Evolutionary conservation across 2,329 filamentous ascomycete genomes (phyloP), one percentile per base, ranked within the genome.

Genomic region (Diaporthe sp.): DNA sequence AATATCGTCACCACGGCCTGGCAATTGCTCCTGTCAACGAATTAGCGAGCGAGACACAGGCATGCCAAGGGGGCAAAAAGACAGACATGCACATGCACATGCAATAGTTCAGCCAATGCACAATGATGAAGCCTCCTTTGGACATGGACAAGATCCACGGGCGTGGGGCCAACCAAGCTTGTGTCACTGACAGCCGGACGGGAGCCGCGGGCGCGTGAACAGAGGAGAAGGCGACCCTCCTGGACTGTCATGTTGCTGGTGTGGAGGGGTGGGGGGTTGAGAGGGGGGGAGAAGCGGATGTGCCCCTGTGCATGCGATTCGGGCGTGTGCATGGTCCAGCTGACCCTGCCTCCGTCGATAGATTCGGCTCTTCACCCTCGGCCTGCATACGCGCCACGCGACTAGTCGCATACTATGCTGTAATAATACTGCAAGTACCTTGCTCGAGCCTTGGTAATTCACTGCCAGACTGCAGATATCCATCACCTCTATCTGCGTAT

Each of bases 241-340:
- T 34, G 42, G n/a, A 31, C 42, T 67, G 61, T 49, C 61, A 67
- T 51, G 61, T 25, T 68, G 47, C 28, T 68, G 61, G 42, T 67
- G 47, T 51, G n/a, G 47, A 34, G 47, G 44, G 44, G 44, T 25
- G 47, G n/a, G 31, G 44, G 12, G 44, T 25, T 17, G 15, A 22
- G 61, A 20, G 17, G 42, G 44, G 42, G 42, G 20, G 44, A 44
- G 7, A 22, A 8, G 39, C 28, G 20, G 28, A 7, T 49, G 31
- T 6, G n/a, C 37, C 58, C 58, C 37, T 42, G n/a, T 42, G 10
- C n/a, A n/a, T 44, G 58, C 58, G 5, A 4, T 55, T 12, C 51
- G 25, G 51, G n/a, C 51, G n/a, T 28, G 12, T 44, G 60, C 31
- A 39, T 68, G 65, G 65, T 68, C 34, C 65, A 68, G 47, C 47